These are phyloP conservation scores for Cenchrus fungigraminus DNA, from an alignment of 176 grass and related monocot genomes.

Conservation along the genomic window DNA sequence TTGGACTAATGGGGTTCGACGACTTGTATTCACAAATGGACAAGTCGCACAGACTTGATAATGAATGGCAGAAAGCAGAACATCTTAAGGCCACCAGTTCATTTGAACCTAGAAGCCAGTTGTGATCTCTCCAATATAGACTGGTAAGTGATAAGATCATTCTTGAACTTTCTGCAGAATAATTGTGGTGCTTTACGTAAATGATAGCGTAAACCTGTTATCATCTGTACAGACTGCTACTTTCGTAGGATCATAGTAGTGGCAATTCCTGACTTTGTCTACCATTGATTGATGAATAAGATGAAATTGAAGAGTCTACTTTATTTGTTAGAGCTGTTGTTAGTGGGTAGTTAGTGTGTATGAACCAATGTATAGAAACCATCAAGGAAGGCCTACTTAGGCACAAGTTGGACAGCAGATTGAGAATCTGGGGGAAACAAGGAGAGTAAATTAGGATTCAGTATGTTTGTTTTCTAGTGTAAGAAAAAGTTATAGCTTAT, in stretches of 20 bases:
- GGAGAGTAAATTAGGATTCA: slow-evolving; percentile 38
- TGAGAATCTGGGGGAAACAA: slow-evolving; percentile 59
- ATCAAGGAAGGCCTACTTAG: slow-evolving; percentile 39
- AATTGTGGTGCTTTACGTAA: slow-evolving; percentile 30
- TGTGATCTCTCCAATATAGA: slow-evolving; percentile 31
- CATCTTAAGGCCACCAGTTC: slow-evolving; percentile 38
- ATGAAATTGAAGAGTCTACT: slow-evolving; percentile 23
- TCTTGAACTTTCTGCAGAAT: slow-evolving; percentile 32
- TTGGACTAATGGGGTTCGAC: slow-evolving; percentile 21
- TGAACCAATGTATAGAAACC: slow-evolving; percentile 33
- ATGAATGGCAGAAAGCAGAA: slow-evolving; percentile 29
- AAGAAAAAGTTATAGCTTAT: slow-evolving; percentile 19
- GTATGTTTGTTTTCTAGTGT: slow-evolving; percentile 23
- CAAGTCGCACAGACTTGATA: slow-evolving; percentile 17
- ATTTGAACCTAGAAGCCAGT: slow-evolving; percentile 26
- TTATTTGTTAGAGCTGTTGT: slow-evolving; percentile 39
- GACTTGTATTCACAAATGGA: slow-evolving; percentile 43
- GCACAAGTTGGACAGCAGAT: slow-evolving; percentile 49
- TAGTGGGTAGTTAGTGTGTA: slow-evolving; percentile 39
- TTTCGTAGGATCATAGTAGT: slow-evolving; percentile 27
- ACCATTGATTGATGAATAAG: slow-evolving; percentile 24
- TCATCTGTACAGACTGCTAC: slow-evolving; percentile 21
- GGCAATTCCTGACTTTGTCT: slow-evolving; percentile 26
- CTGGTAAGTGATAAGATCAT: not conserved
- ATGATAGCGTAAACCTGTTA: slow-evolving; percentile 23